A percentile compares a stretch with the other conserved stretches of the same genome.
phyloP scores from a whole-genome alignment of 2,329 filamentous ascomycete species.

The Epicoccum sorghinum region DNA sequence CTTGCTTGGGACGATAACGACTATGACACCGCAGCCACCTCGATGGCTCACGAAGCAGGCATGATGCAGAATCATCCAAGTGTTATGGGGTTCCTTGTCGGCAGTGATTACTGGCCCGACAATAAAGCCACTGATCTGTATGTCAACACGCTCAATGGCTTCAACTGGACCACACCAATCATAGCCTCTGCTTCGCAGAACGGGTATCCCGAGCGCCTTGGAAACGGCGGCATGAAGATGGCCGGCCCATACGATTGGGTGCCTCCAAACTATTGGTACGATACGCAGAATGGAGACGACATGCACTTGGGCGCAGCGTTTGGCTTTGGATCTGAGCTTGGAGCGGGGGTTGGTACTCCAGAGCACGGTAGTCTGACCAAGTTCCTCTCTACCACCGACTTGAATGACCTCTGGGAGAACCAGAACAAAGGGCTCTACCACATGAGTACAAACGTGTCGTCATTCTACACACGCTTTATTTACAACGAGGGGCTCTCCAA shows the following conservation, averaged over 20 bases:
- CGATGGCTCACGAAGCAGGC: slow-evolving; percentile 65
- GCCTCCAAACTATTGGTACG: slow-evolving; percentile 69
- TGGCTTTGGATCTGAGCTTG: slow-evolving; percentile 68
- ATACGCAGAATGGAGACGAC: slow-evolving; percentile 54
- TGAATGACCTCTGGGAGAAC: slow-evolving; percentile 62
- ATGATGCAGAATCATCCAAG: slow-evolving; percentile 67
- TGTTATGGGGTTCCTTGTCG: slow-evolving; percentile 63
- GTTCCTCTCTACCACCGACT: slow-evolving; percentile 59
- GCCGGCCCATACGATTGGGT: slow-evolving; percentile 71
- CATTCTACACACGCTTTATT: slow-evolving; percentile 62
- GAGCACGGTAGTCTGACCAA: slow-evolving; percentile 60
- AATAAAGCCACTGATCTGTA: slow-evolving; percentile 62
- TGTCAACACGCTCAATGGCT: slow-evolving; percentile 55
- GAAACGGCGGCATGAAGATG: slow-evolving; percentile 69
- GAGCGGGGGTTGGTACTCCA: slow-evolving; percentile 67
- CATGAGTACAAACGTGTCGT: slow-evolving; percentile 63
- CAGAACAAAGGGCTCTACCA: slow-evolving; percentile 63
- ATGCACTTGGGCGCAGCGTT: slow-evolving; percentile 63
- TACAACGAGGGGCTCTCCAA: slow-evolving; percentile 63
- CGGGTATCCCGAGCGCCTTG: slow-evolving; percentile 59
- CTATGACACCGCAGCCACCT: slow-evolving; percentile 60
- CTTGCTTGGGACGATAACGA: slow-evolving; percentile 59
- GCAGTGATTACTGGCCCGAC: slow-evolving; percentile 69
- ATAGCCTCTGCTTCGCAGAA: slow-evolving; percentile 63
- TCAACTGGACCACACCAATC: slow-evolving; percentile 64